Evolutionary conservation across 2,329 filamentous ascomycete genomes (phyloP), one percentile per base, ranked within the genome.

Genomic region (Penicillium sp.): DNA sequence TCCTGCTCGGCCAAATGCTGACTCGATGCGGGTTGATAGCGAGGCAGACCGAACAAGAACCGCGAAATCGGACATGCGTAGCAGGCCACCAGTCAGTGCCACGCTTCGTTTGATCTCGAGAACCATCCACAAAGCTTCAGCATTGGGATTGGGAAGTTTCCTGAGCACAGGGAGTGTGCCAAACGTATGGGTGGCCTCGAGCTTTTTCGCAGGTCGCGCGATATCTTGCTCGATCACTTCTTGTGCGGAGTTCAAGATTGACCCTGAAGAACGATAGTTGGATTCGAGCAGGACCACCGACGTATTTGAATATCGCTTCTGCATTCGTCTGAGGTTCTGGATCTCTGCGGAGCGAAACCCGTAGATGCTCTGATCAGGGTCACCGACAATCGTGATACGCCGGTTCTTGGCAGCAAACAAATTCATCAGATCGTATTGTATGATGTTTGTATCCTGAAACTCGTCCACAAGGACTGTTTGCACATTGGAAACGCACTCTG

Each of bases 301-400:
- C 0, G 92, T 95, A 27, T 89, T 84, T 0, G 88, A 88, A 70
- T 90, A 97, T 59, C 91, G 87, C 43, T 81, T 80, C 54, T 92
- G 85, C 81, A 99, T 87, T 2, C 90, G 87, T 64, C 86, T 85
- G 50, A 98, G 82, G 68, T 98, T 99, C 72, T 89, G 89, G 66
- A 94, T 91, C 74, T 99, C 94, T 10, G 95, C 94, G 7, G 92
- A 93, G 19, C 94, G 88, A 82, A 96, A 99, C 19, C 94, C 91
- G 73, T 98, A 99, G 58, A 99, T 99, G 73, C 93, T 97, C 75
- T 99, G 94, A 73, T 99, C 95, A 0, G 95, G 94, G 72, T 99
- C 94, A 36, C 94, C 95, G 4, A 99, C 95, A 60, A 97, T 91
- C 0, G 94, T 98, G 66, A 98, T 94, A n/a, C 87, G 84, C 56